A percentile compares a stretch with the other conserved stretches of the same genome.
These are phyloP conservation scores for Penicillium maclennaniae DNA, from an alignment of 495 filamentous ascomycete genomes.

Conservation along the genomic window DNA sequence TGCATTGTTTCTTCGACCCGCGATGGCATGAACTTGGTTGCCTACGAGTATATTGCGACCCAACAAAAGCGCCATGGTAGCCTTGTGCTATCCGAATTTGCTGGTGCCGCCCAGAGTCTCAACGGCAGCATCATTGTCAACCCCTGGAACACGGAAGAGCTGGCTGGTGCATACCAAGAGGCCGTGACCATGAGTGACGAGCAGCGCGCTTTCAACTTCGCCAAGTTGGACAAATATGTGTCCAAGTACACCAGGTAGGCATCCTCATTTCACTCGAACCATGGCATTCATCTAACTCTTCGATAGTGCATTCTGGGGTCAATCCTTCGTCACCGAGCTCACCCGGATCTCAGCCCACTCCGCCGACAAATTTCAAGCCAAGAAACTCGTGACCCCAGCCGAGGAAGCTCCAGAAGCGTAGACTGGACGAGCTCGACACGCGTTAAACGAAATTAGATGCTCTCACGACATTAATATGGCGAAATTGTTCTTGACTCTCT, in stretches of 20 bases:
- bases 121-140: slow-evolving; percentile 93
- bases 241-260: slow-evolving; percentile 85
- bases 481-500: slow-evolving; percentile 29
- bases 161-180: slow-evolving; percentile 88
- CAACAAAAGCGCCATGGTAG: slow-evolving; percentile 84
- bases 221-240: slow-evolving; percentile 88
- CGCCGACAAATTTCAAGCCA: slow-evolving; percentile 41
- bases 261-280: background rate
- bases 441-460: slow-evolving; percentile 21
- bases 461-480: slow-evolving; percentile 30
- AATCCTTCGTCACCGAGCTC: slow-evolving; percentile 85
- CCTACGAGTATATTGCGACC: slow-evolving; percentile 94
- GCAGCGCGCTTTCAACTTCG: slow-evolving; percentile 77
- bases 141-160: slow-evolving; percentile 95
- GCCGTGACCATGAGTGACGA: slow-evolving; percentile 91
- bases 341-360: slow-evolving; percentile 58
- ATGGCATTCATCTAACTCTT: slow-evolving; percentile 3
- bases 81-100: slow-evolving; percentile 93
- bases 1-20: slow-evolving; percentile 93
- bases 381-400: slow-evolving; percentile 22
- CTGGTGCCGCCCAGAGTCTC: slow-evolving; percentile 86
- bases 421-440: background rate
- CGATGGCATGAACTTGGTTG: slow-evolving; percentile 99
- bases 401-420: slow-evolving; percentile 8
- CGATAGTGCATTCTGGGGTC: slow-evolving; percentile 89